phyloP scores from a whole-genome alignment of 1,284 basidiomycete species.

The Papiliotrema fonsecae region DNA sequence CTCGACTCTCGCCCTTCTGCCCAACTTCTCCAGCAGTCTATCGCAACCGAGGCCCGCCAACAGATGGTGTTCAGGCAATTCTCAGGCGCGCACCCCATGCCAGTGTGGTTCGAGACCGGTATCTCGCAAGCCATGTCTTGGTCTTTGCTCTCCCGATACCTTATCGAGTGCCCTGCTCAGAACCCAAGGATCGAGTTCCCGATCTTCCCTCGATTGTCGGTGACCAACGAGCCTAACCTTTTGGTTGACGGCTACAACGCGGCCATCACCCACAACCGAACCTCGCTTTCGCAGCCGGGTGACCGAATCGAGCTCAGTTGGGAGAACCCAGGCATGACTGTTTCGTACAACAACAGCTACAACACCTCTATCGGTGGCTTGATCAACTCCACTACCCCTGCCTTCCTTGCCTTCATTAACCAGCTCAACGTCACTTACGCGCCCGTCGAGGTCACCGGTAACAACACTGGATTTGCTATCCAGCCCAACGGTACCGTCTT shows the following conservation, averaged over 20 bases:
- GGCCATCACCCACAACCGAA: slow-evolving; percentile 54
- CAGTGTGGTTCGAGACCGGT: slow-evolving; percentile 50
- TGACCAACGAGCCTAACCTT: slow-evolving; percentile 31
- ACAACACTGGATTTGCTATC: slow-evolving; percentile 50
- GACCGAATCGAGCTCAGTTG: slow-evolving; percentile 54
- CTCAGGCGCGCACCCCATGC: slow-evolving; percentile 59
- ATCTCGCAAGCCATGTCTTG: slow-evolving; percentile 61
- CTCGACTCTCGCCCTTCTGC: slow-evolving; percentile 59
- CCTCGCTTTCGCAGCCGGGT: slow-evolving; percentile 53
- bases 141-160: slow-evolving; percentile 59
- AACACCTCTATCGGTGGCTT: slow-evolving; percentile 46
- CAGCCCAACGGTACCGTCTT: slow-evolving; percentile 55
- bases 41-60: slow-evolving; percentile 63
- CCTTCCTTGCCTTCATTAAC: slow-evolving; percentile 53
- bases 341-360: slow-evolving; percentile 56
- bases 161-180: slow-evolving; percentile 56
- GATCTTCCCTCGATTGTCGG: slow-evolving; percentile 30
- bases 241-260: slow-evolving; percentile 40
- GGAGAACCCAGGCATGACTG: slow-evolving; percentile 56
- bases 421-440: slow-evolving; percentile 65
- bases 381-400: slow-evolving; percentile 9
- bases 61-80: slow-evolving; percentile 65
- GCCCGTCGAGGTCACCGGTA: slow-evolving; percentile 49
- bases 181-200: slow-evolving; percentile 55
- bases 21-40: slow-evolving; percentile 57